These are phyloP conservation scores for Stagonosporopsis vannaccii DNA, from an alignment of 2,329 filamentous ascomycete species.

Conservation along the genomic window DNA sequence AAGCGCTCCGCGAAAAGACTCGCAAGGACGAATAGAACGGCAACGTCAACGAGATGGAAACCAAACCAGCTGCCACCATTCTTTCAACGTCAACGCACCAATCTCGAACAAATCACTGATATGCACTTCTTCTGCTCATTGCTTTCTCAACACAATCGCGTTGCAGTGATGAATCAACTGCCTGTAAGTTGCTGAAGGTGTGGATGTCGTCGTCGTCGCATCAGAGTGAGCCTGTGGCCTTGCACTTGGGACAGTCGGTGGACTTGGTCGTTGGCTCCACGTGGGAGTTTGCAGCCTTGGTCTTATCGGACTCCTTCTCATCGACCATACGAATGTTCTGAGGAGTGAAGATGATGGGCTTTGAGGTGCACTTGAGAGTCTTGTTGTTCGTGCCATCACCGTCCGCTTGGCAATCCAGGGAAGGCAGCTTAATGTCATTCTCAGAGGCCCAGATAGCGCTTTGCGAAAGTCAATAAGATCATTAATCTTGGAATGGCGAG, in stretches of 20 bases:
- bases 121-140: no score
- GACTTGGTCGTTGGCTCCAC: background rate
- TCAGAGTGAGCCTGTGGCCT: background rate
- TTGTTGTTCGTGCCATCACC: slow-evolving; percentile 7
- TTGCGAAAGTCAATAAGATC: background rate
- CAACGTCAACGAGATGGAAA: no score
- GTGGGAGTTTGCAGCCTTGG: background rate
- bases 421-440: slow-evolving; percentile 23
- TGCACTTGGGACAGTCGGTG: background rate
- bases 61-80: background rate
- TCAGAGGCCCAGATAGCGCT: slow-evolving; percentile 32
- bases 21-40: no score
- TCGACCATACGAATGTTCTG: slow-evolving; percentile 31
- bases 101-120: no score
- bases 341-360: slow-evolving; percentile 21
- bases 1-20: background rate
- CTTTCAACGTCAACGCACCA: background rate
- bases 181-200: no score
- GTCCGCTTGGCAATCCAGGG: slow-evolving; percentile 19
- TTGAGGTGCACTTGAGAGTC: slow-evolving; percentile 16
- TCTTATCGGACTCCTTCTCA: slow-evolving; percentile 2
- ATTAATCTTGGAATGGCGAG: background rate
- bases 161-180: no score
- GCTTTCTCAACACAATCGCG: no score
- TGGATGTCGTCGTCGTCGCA: background rate